phyloP scores from a whole-genome alignment of 2,329 filamentous ascomycete genomes.

The Aspergillus terreus region DNA sequence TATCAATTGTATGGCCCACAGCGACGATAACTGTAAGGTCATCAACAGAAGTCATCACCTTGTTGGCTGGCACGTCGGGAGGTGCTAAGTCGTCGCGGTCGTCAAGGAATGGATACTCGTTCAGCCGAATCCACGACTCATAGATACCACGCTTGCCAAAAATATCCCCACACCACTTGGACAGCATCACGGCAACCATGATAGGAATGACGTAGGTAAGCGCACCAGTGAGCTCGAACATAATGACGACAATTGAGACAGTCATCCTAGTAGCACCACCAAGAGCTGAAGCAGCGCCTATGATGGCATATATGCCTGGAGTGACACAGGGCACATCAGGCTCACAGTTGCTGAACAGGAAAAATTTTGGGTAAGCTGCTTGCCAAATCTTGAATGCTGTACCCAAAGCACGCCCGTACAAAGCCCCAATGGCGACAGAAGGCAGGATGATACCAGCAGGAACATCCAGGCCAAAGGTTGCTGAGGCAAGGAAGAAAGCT shows the following conservation, averaged over 20 bases:
- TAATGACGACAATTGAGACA: slow-evolving; percentile 97
- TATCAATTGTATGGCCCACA: slow-evolving; percentile 79
- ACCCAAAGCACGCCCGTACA: slow-evolving; percentile 84
- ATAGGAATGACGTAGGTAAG: slow-evolving; percentile 95
- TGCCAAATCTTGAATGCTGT: slow-evolving; percentile 89
- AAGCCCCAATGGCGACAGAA: slow-evolving; percentile 90
- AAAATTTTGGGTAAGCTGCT: slow-evolving; percentile 68
- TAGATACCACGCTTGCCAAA: slow-evolving; percentile 93
- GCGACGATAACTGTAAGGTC: slow-evolving; percentile 86
- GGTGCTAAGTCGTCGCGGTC: slow-evolving; percentile 75
- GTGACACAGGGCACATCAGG: slow-evolving; percentile 85
- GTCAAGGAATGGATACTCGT: slow-evolving; percentile 92
- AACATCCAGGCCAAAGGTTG: slow-evolving; percentile 92
- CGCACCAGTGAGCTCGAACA: slow-evolving; percentile 97
- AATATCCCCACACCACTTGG: slow-evolving; percentile 96
- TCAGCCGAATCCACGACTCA: slow-evolving; percentile 95
- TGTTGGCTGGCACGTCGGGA: slow-evolving; percentile 78
- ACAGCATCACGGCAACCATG: slow-evolving; percentile 98
- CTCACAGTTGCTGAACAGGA: slow-evolving; percentile 76
- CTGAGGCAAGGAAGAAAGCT: slow-evolving; percentile 77
- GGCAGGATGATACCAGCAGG: slow-evolving; percentile 94
- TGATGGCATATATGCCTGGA: slow-evolving; percentile 92
- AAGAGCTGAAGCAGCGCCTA: slow-evolving; percentile 91
- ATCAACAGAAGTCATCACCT: slow-evolving; percentile 89
- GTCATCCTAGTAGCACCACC: slow-evolving; percentile 94